These are phyloP conservation scores for Lactarius pseudohatsudake DNA, from an alignment of 768 basidiomycete genomes.

Conservation along the genomic window DNA sequence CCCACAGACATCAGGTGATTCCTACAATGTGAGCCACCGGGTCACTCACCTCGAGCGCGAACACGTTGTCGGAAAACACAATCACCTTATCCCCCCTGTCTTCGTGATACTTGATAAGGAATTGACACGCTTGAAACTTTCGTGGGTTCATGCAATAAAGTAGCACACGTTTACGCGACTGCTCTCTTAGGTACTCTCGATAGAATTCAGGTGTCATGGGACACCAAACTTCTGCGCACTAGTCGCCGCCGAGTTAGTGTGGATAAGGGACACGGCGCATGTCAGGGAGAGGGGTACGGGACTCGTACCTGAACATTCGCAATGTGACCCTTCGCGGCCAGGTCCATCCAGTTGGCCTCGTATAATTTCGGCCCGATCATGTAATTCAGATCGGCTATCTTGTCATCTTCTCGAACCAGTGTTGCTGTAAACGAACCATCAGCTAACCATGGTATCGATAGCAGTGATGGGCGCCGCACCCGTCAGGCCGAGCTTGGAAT, in stretches of 20 bases:
- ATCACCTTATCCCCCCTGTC: conserved; percentile 98
- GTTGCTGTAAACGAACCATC: conserved; percentile 59
- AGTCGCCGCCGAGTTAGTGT: conserved; percentile 19
- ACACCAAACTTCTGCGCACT: conserved; percentile 99
- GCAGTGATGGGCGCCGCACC: conserved; percentile 49
- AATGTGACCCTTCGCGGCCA: conserved; percentile 98
- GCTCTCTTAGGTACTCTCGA: conserved; percentile 91
- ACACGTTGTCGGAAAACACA: conserved; percentile 99
- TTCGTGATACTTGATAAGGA: conserved; percentile 97
- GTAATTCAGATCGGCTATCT: conserved; percentile 97
- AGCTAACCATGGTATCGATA: conserved; percentile 9
- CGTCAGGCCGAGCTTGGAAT: conserved; percentile 96
- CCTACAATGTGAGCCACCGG: neutral
- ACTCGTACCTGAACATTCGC: conserved; percentile 93
- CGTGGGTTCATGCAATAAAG: conserved; percentile 99
- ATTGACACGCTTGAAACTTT: conserved; percentile 99
- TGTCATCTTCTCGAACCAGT: conserved; percentile 97
- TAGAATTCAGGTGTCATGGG: conserved; percentile 99
- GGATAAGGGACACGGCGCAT: conserved; percentile 12
- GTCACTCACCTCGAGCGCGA: conserved; percentile 78
- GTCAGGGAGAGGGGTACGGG: conserved; percentile 12
- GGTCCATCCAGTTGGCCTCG: conserved; percentile 99
- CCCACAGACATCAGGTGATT: neutral
- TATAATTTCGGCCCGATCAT: conserved; percentile 99
- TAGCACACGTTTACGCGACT: conserved; percentile 90